phyloP scores from a whole-genome alignment of 2,329 filamentous ascomycete species.

The Xylaria sp. region DNA sequence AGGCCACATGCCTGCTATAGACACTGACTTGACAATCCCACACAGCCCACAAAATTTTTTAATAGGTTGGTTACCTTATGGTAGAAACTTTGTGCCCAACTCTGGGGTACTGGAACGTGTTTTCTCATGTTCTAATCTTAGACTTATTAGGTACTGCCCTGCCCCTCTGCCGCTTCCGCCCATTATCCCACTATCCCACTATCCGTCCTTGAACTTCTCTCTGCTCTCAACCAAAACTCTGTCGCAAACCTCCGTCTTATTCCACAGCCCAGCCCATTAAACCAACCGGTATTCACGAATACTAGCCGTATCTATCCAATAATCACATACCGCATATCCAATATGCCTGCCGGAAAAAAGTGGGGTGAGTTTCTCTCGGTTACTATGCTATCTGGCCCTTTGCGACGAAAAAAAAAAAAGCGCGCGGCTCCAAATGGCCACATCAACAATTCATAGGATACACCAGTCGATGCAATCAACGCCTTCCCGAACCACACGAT shows the following conservation, averaged over 20 bases:
- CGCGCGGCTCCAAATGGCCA: constrained; percentile 30
- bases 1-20: not conserved
- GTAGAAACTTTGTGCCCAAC: constrained; percentile 33
- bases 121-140: not conserved
- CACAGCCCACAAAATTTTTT: constrained; percentile 27
- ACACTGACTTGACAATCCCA: constrained; percentile 1
- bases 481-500: constrained; percentile 12
- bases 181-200: constrained; percentile 10
- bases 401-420: not conserved
- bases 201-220: constrained; percentile 1
- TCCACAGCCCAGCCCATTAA: not conserved
- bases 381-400: constrained; percentile 2
- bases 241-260: not conserved
- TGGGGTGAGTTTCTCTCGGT: constrained; percentile 52
- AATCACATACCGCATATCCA: constrained; percentile 3
- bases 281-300: not conserved
- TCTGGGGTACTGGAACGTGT: not conserved
- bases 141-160: not conserved
- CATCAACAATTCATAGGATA: constrained; percentile 31
- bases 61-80: not conserved
- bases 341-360: constrained; percentile 52
- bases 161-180: not conserved
- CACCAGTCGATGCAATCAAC: not conserved
- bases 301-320: not conserved
- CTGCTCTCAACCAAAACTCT: not conserved